These are phyloP conservation scores for Aspergillus tubingensis DNA, from an alignment of 2,329 filamentous ascomycete species.

Conservation along the genomic window DNA sequence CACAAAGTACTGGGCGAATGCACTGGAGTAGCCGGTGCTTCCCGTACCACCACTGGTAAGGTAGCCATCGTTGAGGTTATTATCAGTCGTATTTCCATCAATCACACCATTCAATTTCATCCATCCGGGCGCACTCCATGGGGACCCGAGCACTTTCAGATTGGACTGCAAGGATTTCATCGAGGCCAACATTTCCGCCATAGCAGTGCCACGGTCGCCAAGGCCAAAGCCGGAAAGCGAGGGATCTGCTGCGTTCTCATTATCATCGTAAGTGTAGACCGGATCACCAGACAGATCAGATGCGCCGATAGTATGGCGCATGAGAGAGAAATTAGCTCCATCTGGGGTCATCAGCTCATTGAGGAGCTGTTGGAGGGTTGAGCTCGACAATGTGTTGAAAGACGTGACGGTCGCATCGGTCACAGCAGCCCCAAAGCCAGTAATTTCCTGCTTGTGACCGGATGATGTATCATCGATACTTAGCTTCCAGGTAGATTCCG, in stretches of 20 bases:
- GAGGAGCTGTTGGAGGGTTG: slow-evolving; percentile 33
- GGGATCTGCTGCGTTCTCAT: slow-evolving; percentile 35
- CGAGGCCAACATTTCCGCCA: slow-evolving; percentile 39
- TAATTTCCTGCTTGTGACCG: slow-evolving; percentile 31
- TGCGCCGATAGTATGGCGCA: slow-evolving; percentile 45
- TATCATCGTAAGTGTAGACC: slow-evolving; percentile 44
- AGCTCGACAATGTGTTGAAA: slow-evolving; percentile 35
- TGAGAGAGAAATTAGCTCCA: slow-evolving; percentile 41
- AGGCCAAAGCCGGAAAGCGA: slow-evolving; percentile 34
- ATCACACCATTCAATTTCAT: slow-evolving; percentile 44
- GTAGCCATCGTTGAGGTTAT: slow-evolving; percentile 36
- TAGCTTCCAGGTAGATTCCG: slow-evolving; percentile 29
- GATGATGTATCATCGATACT: slow-evolving; percentile 29
- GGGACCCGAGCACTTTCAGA: slow-evolving; percentile 39
- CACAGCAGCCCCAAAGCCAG: slow-evolving; percentile 42
- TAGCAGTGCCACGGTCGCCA: slow-evolving; percentile 37
- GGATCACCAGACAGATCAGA: slow-evolving; percentile 37
- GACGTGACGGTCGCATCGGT: slow-evolving; percentile 42
- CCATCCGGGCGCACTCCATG: slow-evolving; percentile 44
- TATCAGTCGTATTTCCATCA: slow-evolving; percentile 29
- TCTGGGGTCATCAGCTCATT: slow-evolving; percentile 36
- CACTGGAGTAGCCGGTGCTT: slow-evolving; percentile 34
- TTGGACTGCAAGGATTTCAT: slow-evolving; percentile 39
- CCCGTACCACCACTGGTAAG: slow-evolving; percentile 26
- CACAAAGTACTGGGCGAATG: slow-evolving; percentile 39